These are phyloP conservation scores for Oidiodendron maius DNA, from an alignment of 495 filamentous ascomycete genomes.

Conservation along the genomic window DNA sequence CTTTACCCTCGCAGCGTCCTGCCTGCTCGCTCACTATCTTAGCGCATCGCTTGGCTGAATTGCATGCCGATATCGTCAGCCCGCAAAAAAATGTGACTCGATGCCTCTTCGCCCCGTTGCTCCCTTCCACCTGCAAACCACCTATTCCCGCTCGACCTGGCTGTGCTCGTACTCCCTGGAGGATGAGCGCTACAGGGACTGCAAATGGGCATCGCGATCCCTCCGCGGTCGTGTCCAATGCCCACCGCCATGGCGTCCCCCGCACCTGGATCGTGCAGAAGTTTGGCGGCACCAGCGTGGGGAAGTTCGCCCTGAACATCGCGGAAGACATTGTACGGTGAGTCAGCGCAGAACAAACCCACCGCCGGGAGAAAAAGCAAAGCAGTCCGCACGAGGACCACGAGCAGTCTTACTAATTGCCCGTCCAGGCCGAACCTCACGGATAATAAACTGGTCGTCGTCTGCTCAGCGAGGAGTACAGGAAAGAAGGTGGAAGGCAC, in stretches of 20 bases:
- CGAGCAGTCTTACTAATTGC: constrained; percentile 1
- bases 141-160: background rate
- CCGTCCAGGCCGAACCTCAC: constrained; percentile 55
- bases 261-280: constrained; percentile 73
- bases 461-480: constrained; percentile 89
- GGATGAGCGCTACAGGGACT: constrained; percentile 3
- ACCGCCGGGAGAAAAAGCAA: constrained; percentile 4
- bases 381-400: background rate
- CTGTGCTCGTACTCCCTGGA: background rate
- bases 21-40: too few relatives aligned
- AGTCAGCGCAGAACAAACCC: constrained; percentile 14
- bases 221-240: background rate
- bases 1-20: too few relatives aligned
- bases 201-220: constrained; percentile 1
- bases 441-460: constrained; percentile 70
- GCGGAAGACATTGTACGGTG: constrained; percentile 71
- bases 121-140: background rate
- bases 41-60: too few relatives aligned
- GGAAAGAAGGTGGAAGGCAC: constrained; percentile 88
- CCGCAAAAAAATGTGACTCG: constrained; percentile 9
- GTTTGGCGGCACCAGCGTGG: constrained; percentile 72
- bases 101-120: background rate
- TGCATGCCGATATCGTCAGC: background rate
- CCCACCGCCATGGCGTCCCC: constrained; percentile 3
- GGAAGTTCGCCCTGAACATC: constrained; percentile 65